Conservation (phyloP, 495 filamentous ascomycete species). For the Penicillium simplicissimum region DNA sequence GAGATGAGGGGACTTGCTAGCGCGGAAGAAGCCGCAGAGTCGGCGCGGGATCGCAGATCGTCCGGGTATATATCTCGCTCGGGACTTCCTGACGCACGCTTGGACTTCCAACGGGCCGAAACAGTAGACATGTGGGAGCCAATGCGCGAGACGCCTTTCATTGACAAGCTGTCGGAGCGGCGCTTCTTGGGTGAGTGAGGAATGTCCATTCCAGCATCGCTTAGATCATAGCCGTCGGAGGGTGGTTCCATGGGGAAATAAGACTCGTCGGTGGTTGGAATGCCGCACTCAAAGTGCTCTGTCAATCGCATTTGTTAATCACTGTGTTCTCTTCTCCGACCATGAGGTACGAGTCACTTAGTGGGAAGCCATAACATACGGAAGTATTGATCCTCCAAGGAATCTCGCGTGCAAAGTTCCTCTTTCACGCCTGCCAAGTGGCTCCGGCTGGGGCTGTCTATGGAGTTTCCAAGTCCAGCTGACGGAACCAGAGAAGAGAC, state of each 20-base stretch:
- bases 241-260: constrained; percentile 35
- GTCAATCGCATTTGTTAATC: constrained; percentile 2
- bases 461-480: constrained; percentile 49
- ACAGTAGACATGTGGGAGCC: constrained; percentile 73
- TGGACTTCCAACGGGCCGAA: constrained; percentile 63
- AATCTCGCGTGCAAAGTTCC: constrained; percentile 46
- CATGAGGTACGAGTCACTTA: constrained; percentile 2
- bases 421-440: constrained; percentile 56
- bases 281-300: constrained; percentile 44
- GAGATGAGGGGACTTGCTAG: constrained; percentile 57
- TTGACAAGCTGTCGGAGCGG: constrained; percentile 64
- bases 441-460: constrained; percentile 49
- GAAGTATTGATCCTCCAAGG: constrained; percentile 49
- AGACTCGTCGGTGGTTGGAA: constrained; percentile 31
- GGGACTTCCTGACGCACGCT: constrained; percentile 50
- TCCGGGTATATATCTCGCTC: constrained; percentile 43
- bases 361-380: constrained; percentile 32
- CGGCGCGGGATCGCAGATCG: constrained; percentile 46
- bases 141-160: constrained; percentile 65
- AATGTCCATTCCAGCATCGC: constrained; percentile 61
- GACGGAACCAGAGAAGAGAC: constrained; percentile 61
- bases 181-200: constrained; percentile 57
- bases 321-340: not conserved
- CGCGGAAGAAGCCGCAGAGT: constrained; percentile 68
- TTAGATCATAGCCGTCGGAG: constrained; percentile 60